Conservation (phyloP, 768 basidiomycete species). For the Pleurotus djamor region DNA sequence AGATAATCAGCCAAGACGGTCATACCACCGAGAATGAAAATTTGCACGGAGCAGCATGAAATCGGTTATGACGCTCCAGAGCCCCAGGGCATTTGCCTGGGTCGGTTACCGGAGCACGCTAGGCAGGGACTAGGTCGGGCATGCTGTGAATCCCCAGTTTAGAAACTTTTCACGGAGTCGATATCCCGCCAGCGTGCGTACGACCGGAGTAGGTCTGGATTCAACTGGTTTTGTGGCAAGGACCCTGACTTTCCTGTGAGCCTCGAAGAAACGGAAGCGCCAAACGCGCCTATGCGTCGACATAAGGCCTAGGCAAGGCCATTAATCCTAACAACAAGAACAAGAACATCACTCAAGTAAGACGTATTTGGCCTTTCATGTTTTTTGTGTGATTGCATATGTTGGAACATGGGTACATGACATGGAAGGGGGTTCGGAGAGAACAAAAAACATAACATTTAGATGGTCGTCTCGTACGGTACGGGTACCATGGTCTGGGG, state of each 20-base stretch:
- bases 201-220: too few relatives aligned
- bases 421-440: neutral
- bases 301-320: too few relatives aligned
- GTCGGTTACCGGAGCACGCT: constrained; percentile 2
- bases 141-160: neutral
- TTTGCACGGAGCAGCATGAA: neutral
- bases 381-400: constrained; percentile 4
- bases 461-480: constrained; percentile 96
- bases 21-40: neutral
- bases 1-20: neutral
- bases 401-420: constrained; percentile 2
- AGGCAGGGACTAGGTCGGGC: constrained; percentile 1
- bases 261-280: too few relatives aligned
- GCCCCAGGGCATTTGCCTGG: neutral
- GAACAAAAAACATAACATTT: constrained; percentile 26
- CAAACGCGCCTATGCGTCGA: too few relatives aligned
- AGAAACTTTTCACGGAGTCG: neutral
- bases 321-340: too few relatives aligned
- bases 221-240: too few relatives aligned
- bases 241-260: too few relatives aligned
- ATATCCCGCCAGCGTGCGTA: neutral
- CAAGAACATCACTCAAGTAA: neutral
- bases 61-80: constrained; percentile 2
- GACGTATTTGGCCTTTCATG: neutral
- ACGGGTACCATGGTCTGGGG: constrained; percentile 94